phyloP scores from a whole-genome alignment of 1,284 basidiomycete species.

The Taiwanofungus camphoratus region DNA sequence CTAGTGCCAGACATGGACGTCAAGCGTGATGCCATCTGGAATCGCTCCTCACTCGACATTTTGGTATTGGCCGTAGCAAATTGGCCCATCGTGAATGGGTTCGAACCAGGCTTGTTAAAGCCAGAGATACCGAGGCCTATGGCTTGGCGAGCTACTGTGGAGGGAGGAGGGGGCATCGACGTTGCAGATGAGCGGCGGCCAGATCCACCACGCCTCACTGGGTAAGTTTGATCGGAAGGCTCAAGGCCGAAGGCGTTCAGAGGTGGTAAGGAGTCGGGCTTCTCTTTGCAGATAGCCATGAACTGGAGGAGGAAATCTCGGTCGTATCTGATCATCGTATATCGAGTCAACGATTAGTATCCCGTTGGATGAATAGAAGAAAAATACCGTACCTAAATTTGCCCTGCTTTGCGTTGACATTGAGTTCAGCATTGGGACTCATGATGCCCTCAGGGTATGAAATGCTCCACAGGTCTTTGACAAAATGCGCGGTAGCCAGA shows the following conservation, averaged over 20 bases:
- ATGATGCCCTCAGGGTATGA: constrained; percentile 81
- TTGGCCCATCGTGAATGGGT: constrained; percentile 69
- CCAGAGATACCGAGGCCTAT: constrained; percentile 53
- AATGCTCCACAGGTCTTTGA: constrained; percentile 78
- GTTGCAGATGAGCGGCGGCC: constrained; percentile 47
- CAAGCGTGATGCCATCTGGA: constrained; percentile 38
- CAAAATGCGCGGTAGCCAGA: constrained; percentile 69
- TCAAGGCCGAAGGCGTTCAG: constrained; percentile 92
- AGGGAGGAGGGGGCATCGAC: constrained; percentile 31
- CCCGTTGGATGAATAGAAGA: not conserved
- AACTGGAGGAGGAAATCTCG: constrained; percentile 98
- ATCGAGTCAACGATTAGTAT: not conserved
- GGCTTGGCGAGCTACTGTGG: constrained; percentile 38
- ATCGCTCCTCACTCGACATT: constrained; percentile 72
- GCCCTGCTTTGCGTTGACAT: constrained; percentile 77
- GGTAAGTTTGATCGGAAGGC: constrained; percentile 53
- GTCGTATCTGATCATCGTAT: constrained; percentile 70
- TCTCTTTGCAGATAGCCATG: constrained; percentile 93
- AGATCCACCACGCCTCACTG: constrained; percentile 57
- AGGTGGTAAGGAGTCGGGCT: constrained; percentile 85
- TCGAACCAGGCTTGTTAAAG: constrained; percentile 38
- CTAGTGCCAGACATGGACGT: constrained; percentile 33
- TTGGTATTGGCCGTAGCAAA: constrained; percentile 49
- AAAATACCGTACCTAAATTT: constrained; percentile 70
- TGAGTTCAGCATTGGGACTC: constrained; percentile 84